Evolutionary conservation across 495 filamentous ascomycete species (phyloP).

Genomic region (Aspergillus wentii): DNA sequence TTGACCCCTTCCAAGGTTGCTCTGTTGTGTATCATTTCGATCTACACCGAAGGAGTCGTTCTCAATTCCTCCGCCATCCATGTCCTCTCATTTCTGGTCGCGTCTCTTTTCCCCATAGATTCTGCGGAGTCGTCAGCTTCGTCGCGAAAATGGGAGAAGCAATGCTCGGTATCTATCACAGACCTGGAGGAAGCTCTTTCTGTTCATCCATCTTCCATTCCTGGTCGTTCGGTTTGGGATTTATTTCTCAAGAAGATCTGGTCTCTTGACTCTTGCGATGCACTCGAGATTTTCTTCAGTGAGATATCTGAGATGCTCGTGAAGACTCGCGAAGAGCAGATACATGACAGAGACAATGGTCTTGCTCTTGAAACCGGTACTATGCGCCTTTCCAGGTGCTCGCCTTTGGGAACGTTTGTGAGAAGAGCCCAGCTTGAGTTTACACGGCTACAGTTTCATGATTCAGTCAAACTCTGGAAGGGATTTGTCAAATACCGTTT

Average conservation of each 20-base stretch:
- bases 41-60: constrained; percentile 72
- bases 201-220: constrained; percentile 59
- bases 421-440: constrained; percentile 75
- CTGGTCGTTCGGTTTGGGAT: constrained; percentile 81
- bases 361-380: constrained; percentile 35
- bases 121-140: constrained; percentile 25
- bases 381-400: constrained; percentile 57
- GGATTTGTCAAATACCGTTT: constrained; percentile 73
- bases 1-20: constrained; percentile 82
- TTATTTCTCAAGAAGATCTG: constrained; percentile 78
- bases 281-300: constrained; percentile 64
- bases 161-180: constrained; percentile 55
- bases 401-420: constrained; percentile 82
- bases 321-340: constrained; percentile 53
- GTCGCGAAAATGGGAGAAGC: constrained; percentile 31
- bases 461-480: constrained; percentile 71
- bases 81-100: constrained; percentile 80
- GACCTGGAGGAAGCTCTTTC: constrained; percentile 61
- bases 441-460: constrained; percentile 70
- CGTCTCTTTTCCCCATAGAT: constrained; percentile 57
- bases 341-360: constrained; percentile 46
- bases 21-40: constrained; percentile 70
- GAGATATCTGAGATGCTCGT: constrained; percentile 50
- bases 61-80: constrained; percentile 72
- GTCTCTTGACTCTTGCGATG: constrained; percentile 75